Conservation (phyloP, 176 grass and related monocot species). For the Hordeum marinum region DNA sequence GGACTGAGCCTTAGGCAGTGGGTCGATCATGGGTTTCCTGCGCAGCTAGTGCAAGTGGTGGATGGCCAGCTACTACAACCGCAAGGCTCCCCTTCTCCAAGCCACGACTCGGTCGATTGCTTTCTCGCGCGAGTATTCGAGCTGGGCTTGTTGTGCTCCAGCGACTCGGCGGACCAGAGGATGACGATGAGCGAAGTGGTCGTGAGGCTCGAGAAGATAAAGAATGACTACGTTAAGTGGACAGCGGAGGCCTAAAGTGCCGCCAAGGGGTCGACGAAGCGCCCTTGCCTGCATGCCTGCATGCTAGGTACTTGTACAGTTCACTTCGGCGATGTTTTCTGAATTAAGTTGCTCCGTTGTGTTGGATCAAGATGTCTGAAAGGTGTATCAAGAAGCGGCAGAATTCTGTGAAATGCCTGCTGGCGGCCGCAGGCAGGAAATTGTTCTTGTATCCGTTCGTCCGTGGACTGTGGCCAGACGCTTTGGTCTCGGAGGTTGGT, state of each 20-base stretch:
- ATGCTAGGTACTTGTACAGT: too few species aligned
- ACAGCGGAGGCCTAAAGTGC: neutral
- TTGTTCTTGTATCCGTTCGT: too few species aligned
- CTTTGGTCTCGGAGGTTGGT: too few species aligned
- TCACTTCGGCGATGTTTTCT: too few species aligned
- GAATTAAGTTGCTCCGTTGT: too few species aligned
- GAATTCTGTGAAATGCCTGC: too few species aligned
- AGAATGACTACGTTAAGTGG: neutral
- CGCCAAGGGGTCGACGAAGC: too few species aligned
- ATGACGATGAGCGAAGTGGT: neutral
- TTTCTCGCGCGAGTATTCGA: neutral
- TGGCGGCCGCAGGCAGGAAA: too few species aligned
- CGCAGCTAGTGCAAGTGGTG: neutral
- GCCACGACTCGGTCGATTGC: neutral
- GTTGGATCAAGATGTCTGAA: too few species aligned
- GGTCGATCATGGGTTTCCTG: neutral
- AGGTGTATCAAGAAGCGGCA: too few species aligned
- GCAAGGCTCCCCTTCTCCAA: neutral
- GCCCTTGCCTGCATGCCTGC: neutral
- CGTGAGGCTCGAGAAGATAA: neutral
- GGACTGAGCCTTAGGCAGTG: neutral
- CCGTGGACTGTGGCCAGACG: too few species aligned
- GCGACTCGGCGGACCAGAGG: neutral
- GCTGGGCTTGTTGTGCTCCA: neutral
- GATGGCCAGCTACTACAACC: neutral